These are phyloP conservation scores for Epichloe festucae DNA, from an alignment of 2,329 filamentous ascomycete genomes.

Conservation along the genomic window DNA sequence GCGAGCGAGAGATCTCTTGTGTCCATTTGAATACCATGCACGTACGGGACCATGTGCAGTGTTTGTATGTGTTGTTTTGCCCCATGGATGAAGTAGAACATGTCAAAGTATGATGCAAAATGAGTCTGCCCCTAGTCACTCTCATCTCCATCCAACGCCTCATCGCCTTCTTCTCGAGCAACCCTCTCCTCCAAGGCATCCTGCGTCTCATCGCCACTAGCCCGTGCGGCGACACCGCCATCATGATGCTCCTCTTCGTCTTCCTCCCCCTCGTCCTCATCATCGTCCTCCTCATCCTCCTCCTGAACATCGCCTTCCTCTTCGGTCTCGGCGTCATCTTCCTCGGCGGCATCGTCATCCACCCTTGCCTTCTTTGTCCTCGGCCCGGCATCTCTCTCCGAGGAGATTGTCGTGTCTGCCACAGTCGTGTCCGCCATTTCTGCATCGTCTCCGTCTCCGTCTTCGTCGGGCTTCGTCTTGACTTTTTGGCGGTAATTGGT, in stretches of 20 bases:
- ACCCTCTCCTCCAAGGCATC: constrained; percentile 38
- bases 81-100: no score
- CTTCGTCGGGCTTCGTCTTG: constrained; percentile 40
- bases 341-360: neutral
- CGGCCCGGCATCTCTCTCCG: constrained; percentile 19
- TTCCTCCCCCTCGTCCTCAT: constrained; percentile 22
- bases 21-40: no score
- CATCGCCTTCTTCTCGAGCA: constrained; percentile 39
- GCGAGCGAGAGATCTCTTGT: no score
- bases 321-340: constrained; percentile 14
- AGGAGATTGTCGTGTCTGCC: constrained; percentile 21
- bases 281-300: constrained; percentile 23
- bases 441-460: constrained; percentile 19
- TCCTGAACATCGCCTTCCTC: constrained; percentile 31
- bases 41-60: no score
- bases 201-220: constrained; percentile 33
- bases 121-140: constrained; percentile 30
- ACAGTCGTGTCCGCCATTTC: constrained; percentile 26
- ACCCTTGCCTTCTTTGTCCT: constrained; percentile 34
- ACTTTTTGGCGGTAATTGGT: constrained; percentile 60
- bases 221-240: constrained; percentile 26
- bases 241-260: constrained; percentile 25
- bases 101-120: no score
- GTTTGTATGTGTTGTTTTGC: no score
- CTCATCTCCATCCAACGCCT: constrained; percentile 49